Conservation (phyloP, 2,329 filamentous ascomycete genomes). For the Paracoccidioides brasiliensis region DNA sequence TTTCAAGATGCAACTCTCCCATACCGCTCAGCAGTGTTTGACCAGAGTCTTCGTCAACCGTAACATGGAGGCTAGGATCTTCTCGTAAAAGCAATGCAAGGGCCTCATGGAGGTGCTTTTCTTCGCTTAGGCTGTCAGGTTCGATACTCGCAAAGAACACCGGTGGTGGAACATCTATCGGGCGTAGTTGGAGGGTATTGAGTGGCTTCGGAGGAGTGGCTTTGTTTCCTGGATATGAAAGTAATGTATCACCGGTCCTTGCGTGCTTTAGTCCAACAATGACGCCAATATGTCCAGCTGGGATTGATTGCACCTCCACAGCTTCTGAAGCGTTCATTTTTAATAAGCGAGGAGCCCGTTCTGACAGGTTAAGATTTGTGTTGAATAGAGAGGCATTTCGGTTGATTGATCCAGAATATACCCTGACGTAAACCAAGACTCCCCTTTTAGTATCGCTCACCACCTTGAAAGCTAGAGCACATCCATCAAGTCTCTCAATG, state of each 20-base stretch:
- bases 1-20: constrained; percentile 91
- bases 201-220: constrained; percentile 55
- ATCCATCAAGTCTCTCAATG: constrained; percentile 53
- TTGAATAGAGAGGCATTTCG: constrained; percentile 72
- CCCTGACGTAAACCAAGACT: constrained; percentile 78
- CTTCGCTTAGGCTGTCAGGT: constrained; percentile 60
- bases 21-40: constrained; percentile 91
- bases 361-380: constrained; percentile 65
- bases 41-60: constrained; percentile 74
- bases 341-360: constrained; percentile 66
- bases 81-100: constrained; percentile 71
- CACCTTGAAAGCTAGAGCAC: constrained; percentile 77
- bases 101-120: constrained; percentile 64
- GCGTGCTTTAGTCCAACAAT: constrained; percentile 80
- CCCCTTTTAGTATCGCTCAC: constrained; percentile 77
- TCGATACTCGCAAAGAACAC: constrained; percentile 97
- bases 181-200: constrained; percentile 65
- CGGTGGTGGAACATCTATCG: constrained; percentile 79
- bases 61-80: constrained; percentile 82
- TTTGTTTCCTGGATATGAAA: constrained; percentile 55
- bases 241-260: constrained; percentile 84
- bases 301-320: constrained; percentile 67
- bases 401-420: constrained; percentile 72
- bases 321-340: constrained; percentile 85
- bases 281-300: constrained; percentile 84